Conservation (phyloP, 108 stramenopile species). For the Nitzschia palea region DNA sequence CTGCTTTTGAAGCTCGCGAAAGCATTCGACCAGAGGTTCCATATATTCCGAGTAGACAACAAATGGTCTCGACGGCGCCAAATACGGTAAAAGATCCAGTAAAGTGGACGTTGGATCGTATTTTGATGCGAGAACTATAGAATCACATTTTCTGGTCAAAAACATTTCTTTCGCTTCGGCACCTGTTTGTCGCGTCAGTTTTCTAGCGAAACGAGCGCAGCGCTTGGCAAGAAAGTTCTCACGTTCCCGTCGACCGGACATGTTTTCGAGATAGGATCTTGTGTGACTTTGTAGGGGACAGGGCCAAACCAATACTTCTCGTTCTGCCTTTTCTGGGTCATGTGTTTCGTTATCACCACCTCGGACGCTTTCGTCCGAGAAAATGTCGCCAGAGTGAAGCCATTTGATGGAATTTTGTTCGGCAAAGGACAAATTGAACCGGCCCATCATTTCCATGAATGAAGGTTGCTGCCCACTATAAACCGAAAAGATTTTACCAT, state of each 20-base stretch:
- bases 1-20: constrained; percentile 64
- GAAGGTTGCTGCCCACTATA: constrained; percentile 76
- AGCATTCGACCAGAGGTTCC: constrained; percentile 81
- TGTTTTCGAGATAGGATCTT: constrained; percentile 48
- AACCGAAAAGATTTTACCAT: constrained; percentile 68
- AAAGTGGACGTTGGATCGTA: constrained; percentile 73
- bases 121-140: constrained; percentile 69
- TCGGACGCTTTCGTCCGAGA: constrained; percentile 23
- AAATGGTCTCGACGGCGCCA: constrained; percentile 84
- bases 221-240: constrained; percentile 73
- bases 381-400: constrained; percentile 73
- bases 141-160: constrained; percentile 55
- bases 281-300: constrained; percentile 80
- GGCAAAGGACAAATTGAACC: constrained; percentile 71
- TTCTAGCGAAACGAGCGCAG: constrained; percentile 71
- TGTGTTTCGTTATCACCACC: constrained; percentile 34
- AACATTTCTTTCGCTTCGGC: constrained; percentile 56
- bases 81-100: constrained; percentile 64
- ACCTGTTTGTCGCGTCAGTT: constrained; percentile 65
- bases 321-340: constrained; percentile 59
- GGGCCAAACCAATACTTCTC: constrained; percentile 65
- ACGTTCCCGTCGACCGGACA: constrained; percentile 43
- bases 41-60: constrained; percentile 87
- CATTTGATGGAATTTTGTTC: constrained; percentile 65
- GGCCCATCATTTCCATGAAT: constrained; percentile 58